Percentiles rank a stretch among this genome's conserved stretches.
Conservation (phyloP, 169 alveolate genomes). For the Plasmodium vivax region DNA sequence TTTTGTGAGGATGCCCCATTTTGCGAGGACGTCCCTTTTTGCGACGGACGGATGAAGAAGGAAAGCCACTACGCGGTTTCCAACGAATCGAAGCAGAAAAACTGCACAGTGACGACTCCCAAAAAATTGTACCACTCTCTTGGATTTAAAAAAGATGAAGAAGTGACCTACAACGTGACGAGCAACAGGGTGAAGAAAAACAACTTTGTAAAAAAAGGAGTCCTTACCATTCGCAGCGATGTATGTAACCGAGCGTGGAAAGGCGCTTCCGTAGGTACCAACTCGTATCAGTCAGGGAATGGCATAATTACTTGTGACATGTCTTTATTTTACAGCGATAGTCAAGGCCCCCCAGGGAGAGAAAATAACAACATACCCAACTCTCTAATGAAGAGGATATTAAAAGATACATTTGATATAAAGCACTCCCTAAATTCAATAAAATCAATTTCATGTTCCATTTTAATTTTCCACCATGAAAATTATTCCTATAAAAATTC, state of each 20-base stretch:
- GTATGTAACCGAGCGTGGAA: background rate
- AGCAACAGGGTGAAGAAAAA: background rate
- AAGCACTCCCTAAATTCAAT: slow-evolving; percentile 39
- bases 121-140: background rate
- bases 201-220: background rate
- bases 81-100: background rate
- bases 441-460: slow-evolving; percentile 39
- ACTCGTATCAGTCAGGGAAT: background rate
- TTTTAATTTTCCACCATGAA: slow-evolving; percentile 60
- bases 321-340: slow-evolving; percentile 48
- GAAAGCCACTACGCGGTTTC: background rate
- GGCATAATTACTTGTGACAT: slow-evolving; percentile 51
- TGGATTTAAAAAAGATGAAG: background rate
- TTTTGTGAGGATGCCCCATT: background rate
- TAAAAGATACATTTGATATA: slow-evolving; percentile 67
- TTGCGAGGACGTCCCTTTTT: background rate
- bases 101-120: background rate
- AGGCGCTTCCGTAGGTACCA: background rate
- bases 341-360: background rate
- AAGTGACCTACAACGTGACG: background rate
- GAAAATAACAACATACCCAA: slow-evolving; percentile 33
- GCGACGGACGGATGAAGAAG: background rate
- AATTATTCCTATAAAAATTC: slow-evolving; percentile 53
- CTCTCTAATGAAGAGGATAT: slow-evolving; percentile 49
- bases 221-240: background rate